Evolutionary conservation across 129 eudicot genomes (phyloP).

Genomic region (Erigeron canadensis): DNA sequence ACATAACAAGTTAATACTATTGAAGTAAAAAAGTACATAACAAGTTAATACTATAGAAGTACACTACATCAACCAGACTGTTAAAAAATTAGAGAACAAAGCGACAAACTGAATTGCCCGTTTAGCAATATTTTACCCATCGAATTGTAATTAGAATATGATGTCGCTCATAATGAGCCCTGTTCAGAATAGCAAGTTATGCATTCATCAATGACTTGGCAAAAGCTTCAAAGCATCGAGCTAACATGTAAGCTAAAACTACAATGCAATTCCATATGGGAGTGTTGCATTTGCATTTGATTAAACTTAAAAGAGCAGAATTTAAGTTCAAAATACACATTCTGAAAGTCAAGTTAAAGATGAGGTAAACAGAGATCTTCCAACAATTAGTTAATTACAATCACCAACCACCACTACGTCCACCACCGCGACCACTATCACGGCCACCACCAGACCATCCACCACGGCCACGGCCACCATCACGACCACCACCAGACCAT

Average conservation of each 20-base stretch:
- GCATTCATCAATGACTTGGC: not conserved
- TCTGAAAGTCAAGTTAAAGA: constrained; percentile 16
- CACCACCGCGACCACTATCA: constrained; percentile 16
- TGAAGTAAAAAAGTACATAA: no score
- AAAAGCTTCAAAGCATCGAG: not conserved
- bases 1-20: no score
- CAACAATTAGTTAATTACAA: not conserved
- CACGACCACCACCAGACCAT: constrained; percentile 34
- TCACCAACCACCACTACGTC: constrained; percentile 31
- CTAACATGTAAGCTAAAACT: not conserved
- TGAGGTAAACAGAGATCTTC: not conserved
- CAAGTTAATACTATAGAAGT: no score
- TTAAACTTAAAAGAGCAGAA: constrained; percentile 7
- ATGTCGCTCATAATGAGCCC: no score
- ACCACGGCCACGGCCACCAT: constrained; percentile 20
- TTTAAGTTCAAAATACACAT: constrained; percentile 13
- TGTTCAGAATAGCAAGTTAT: no score
- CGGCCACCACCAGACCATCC: constrained; percentile 11
- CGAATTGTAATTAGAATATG: no score
- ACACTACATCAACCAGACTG: no score
- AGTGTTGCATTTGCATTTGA: constrained; percentile 22
- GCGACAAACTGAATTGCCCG: no score
- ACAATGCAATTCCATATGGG: not conserved
- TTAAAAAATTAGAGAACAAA: no score
- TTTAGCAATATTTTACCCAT: no score